Conservation (phyloP, 2,329 filamentous ascomycete genomes). For the Colletotrichum echinochloae region DNA sequence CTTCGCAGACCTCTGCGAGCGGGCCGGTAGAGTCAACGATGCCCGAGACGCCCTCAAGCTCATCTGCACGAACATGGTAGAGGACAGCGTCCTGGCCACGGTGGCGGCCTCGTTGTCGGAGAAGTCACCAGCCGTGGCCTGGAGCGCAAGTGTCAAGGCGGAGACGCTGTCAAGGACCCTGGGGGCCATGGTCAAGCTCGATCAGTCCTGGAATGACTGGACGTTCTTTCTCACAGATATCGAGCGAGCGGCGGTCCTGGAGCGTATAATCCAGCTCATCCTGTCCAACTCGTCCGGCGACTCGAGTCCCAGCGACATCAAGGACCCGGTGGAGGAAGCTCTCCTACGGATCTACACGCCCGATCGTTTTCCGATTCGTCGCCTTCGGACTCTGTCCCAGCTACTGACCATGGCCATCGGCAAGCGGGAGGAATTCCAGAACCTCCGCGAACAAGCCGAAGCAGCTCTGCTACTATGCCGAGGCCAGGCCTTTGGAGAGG, state of each 20-base stretch:
- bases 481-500: conserved; percentile 56
- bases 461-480: conserved; percentile 52
- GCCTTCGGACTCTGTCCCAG: conserved; percentile 63
- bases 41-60: conserved; percentile 69
- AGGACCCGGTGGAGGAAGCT: conserved; percentile 59
- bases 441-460: conserved; percentile 55
- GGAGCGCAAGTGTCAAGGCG: conserved; percentile 63
- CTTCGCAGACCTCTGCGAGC: conserved; percentile 71
- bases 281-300: conserved; percentile 50
- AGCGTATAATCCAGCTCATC: conserved; percentile 69
- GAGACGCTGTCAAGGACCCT: conserved; percentile 69
- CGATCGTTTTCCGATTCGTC: conserved; percentile 64
- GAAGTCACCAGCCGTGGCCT: conserved; percentile 64
- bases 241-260: conserved; percentile 69
- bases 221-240: conserved; percentile 62
- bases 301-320: conserved; percentile 49
- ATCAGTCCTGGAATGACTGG: conserved; percentile 68
- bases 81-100: conserved; percentile 65
- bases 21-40: conserved; percentile 65
- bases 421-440: conserved; percentile 52
- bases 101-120: conserved; percentile 64
- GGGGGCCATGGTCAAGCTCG: conserved; percentile 70
- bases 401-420: conserved; percentile 64
- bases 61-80: conserved; percentile 72
- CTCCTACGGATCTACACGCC: conserved; percentile 63